These are phyloP conservation scores for Monilinia fructicola DNA, from an alignment of 2,329 filamentous ascomycete genomes.

Conservation along the genomic window DNA sequence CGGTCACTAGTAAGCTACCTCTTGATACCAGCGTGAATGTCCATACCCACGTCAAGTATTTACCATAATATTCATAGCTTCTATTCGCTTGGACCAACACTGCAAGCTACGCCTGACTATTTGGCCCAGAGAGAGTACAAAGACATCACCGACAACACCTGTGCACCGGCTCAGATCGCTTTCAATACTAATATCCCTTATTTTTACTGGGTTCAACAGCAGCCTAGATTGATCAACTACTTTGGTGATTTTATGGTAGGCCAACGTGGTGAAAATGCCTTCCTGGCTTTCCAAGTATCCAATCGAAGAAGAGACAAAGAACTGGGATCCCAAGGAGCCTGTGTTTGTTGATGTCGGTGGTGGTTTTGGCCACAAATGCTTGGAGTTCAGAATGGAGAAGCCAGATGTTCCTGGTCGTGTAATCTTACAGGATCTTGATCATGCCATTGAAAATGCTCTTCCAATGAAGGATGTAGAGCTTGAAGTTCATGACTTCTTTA, in stretches of 20 bases:
- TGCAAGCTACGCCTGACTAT: constrained; percentile 14
- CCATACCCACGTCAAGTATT: not conserved
- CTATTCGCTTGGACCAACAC: constrained; percentile 1
- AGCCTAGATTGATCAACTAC: constrained; percentile 1
- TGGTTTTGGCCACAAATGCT: constrained; percentile 43
- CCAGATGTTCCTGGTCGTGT: constrained; percentile 41
- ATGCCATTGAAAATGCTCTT: constrained; percentile 34
- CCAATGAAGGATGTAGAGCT: constrained; percentile 39
- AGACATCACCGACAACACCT: constrained; percentile 8
- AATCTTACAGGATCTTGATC: constrained; percentile 45
- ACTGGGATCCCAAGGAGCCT: constrained; percentile 6
- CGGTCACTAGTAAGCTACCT: constrained; percentile 11
- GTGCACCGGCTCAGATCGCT: not conserved
- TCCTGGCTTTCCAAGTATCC: constrained; percentile 6
- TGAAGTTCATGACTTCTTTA: constrained; percentile 38
- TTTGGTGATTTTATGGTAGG: constrained; percentile 10
- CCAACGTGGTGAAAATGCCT: constrained; percentile 10
- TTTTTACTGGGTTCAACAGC: constrained; percentile 10
- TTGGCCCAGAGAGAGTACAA: not conserved
- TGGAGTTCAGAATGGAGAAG: constrained; percentile 38
- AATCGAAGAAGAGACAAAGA: not conserved
- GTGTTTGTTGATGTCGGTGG: constrained; percentile 47
- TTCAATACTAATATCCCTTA: constrained; percentile 5
- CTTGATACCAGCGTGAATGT: not conserved
- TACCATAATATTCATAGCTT: not conserved